Base-by-base conservation (phyloP, 83 land plant genomes). In the Picea abies region DNA sequence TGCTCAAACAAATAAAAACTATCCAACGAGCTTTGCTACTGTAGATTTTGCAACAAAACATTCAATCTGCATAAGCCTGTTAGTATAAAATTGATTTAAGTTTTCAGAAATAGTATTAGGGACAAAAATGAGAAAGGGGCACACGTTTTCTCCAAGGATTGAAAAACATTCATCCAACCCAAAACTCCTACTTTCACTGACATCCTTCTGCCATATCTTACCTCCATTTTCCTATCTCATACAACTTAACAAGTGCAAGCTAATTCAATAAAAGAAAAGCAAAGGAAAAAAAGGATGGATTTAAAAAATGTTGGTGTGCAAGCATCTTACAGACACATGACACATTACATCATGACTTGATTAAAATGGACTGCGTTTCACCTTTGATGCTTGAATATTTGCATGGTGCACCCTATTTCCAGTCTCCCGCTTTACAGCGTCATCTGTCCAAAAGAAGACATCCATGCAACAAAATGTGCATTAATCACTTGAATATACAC, bases 311-410 rank as follows among this genome's bases (percentile, higher is more conserved):
- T 20, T 73, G 20, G 56, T 73, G 3, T 22, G 22, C 26, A 73
- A 44, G 25, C 56, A 41, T 44, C 58, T 19, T 10, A 73, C 26
- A 6, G 47, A 73, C 23, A 73, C 22, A 5, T n/a, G 20, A 73
- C 8, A 11, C 17, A 47, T 73, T 9, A 10, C 52, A 73, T 68
- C 5, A 11, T 52, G 22, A 47, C 25, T 49, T 66, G 76, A 66
- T 15, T 61, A 56, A 25, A 22, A 52, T 60, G 76, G 32, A 71
- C 3, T n/a, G 63, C 12, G 7, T 35, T 66, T 20, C 62, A 93
- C 98, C 98, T 96, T 97, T 6, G 99, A 87, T 22, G 99, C 99
- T 87, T 95, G 98, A 69, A 97, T 97, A 85, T 96, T 96, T 15
- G 92, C 98, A 88, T 88, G 94, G 65, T 91, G 97, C 10, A 97